Conservation (phyloP, 202 grass and related monocot genomes). For the Eragrostis tef region DNA sequence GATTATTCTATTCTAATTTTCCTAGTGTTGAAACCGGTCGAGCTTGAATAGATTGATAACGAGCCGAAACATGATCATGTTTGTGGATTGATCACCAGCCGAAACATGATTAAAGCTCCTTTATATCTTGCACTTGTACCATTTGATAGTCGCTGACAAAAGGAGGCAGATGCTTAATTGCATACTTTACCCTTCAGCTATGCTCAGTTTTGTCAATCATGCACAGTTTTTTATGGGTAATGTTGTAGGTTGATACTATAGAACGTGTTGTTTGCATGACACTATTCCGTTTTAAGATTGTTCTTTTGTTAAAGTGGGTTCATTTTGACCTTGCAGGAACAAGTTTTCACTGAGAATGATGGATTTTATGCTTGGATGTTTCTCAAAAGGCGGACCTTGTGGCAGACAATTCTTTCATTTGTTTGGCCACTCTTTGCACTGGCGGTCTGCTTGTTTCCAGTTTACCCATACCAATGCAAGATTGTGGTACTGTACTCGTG, state of each 20-base stretch:
- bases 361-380: slow-evolving; percentile 99
- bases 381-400: slow-evolving; percentile 90
- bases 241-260: slow-evolving; percentile 12
- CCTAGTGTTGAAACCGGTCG: not conserved
- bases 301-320: slow-evolving; percentile 39
- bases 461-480: slow-evolving; percentile 99
- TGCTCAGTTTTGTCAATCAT: slow-evolving; percentile 9
- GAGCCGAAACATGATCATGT: not conserved
- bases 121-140: not conserved
- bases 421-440: slow-evolving; percentile 94
- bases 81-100: not conserved
- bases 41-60: not conserved
- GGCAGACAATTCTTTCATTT: slow-evolving; percentile 98
- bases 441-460: slow-evolving; percentile 96
- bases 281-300: slow-evolving; percentile 1
- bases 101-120: not conserved
- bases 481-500: slow-evolving; percentile 98
- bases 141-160: not conserved
- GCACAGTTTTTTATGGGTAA: not conserved
- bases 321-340: slow-evolving; percentile 70
- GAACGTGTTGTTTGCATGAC: slow-evolving; percentile 16
- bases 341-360: slow-evolving; percentile 91
- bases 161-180: not conserved
- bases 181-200: slow-evolving; percentile 4
- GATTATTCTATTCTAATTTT: not conserved